These are phyloP conservation scores for slime mould (Dictyostelium discoideum) DNA, from an alignment of 78 protist genomes.

Conservation along the genomic window DNA sequence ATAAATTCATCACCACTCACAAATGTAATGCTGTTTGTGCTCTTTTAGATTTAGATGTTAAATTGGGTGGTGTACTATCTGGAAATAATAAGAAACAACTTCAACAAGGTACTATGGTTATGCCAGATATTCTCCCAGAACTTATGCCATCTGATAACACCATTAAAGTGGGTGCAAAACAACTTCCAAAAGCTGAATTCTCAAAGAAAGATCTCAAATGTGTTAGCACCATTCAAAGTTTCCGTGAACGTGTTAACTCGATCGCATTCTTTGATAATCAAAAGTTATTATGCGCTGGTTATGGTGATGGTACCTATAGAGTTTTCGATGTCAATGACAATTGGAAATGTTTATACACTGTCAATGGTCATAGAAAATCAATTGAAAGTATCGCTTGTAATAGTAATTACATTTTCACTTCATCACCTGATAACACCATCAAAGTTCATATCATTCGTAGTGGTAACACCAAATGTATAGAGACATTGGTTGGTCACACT, in stretches of 20 bases:
- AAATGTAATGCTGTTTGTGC: slow-evolving; percentile 91
- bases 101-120: slow-evolving; percentile 67
- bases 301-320: slow-evolving; percentile 68
- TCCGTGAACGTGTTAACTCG: slow-evolving; percentile 55
- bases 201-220: slow-evolving; percentile 53
- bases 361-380: slow-evolving; percentile 67
- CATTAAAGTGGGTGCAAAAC: slow-evolving; percentile 55
- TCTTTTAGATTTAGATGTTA: slow-evolving; percentile 52
- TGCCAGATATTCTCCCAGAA: slow-evolving; percentile 59
- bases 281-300: slow-evolving; percentile 58
- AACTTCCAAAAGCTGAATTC: slow-evolving; percentile 38
- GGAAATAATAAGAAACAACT: slow-evolving; percentile 31
- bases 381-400: slow-evolving; percentile 36
- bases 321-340: slow-evolving; percentile 53
- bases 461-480: background rate
- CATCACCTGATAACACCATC: slow-evolving; percentile 64
- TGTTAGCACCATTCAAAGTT: slow-evolving; percentile 44
- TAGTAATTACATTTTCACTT: slow-evolving; percentile 56
- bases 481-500: slow-evolving; percentile 60
- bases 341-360: slow-evolving; percentile 40
- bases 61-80: slow-evolving; percentile 34
- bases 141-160: background rate
- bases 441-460: slow-evolving; percentile 44
- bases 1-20: slow-evolving; percentile 86
- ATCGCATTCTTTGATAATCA: slow-evolving; percentile 46